Base-by-base conservation (phyloP, 805 yeast genomes). In the Naumovozyma baii region DNA sequence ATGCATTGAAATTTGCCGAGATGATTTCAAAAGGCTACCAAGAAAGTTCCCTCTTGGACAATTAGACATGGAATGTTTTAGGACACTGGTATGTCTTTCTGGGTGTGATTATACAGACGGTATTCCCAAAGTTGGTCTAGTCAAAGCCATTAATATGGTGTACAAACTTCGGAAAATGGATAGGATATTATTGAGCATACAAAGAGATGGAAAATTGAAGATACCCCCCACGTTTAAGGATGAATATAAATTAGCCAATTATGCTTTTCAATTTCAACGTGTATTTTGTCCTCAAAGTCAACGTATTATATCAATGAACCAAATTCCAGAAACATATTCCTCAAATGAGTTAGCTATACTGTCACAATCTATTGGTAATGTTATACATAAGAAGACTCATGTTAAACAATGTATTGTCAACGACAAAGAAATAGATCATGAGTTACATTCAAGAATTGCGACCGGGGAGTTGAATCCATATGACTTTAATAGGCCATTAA, bases 61-160 rank as follows among this genome's bases (percentile, higher is more conserved):
- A 4, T 69, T 80, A 48, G 57, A 70, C 16, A 72, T 64, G 19
- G 73, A 71, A 8, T 84, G 85, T 50, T 58, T 85, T 39, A 68
- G 92, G 35, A 67, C 78, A 32, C 74, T 85, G 62, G 97, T 95
- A 2, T 80, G 88, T 49, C 56, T 92, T 3, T 76, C 95, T n/a
- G 99, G 99, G 0, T 92, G 99, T 63, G 99, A 92, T 59, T 92
- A 92, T 54, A 84, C 96, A 0, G 76, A 76, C 39, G 98, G 99
- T 0, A 67, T 92, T 5, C 73, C 81, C 0, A 80, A 82, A 2
- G 69, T 90, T 13, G 99, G 98, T 0, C 68, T 87, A 8, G 74
- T 77, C 34, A 83, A 80, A 19, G 94, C 96, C 0, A 73, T 82
- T 39, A 66, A 63, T 31, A 56, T 81, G 33, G 78, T 85, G 2